Evolutionary conservation across 257 asterid genomes (phyloP).

Genomic region (Solanum tarijense): DNA sequence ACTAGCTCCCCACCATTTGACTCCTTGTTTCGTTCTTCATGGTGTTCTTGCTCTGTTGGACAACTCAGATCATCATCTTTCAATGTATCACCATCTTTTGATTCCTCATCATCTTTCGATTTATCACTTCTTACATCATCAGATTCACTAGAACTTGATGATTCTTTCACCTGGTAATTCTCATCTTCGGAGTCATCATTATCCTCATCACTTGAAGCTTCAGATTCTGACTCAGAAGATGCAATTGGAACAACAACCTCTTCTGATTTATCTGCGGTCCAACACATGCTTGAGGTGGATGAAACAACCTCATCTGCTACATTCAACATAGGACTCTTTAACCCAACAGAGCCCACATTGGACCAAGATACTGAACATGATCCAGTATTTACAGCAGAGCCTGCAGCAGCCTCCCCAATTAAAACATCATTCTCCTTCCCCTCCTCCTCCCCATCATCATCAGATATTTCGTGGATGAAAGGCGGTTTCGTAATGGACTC

Average conservation of each 20-base stretch:
- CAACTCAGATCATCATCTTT: not conserved
- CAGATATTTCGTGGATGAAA: not conserved
- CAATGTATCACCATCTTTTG: not conserved
- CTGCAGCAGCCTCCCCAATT: not conserved
- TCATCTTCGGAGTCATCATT: conserved; percentile 2
- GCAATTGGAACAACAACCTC: not conserved
- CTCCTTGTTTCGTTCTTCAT: not conserved
- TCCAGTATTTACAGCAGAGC: not conserved
- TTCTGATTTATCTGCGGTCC: not conserved
- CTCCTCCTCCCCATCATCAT: not conserved
- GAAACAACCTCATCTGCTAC: conserved; percentile 7
- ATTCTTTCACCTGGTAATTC: not conserved
- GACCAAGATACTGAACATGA: conserved; percentile 5
- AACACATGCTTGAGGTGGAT: conserved; percentile 4
- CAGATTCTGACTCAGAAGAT: not conserved
- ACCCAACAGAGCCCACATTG: not conserved
- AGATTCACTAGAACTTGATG: not conserved
- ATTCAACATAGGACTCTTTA: not conserved
- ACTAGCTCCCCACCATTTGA: not conserved
- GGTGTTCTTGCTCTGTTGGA: not conserved
- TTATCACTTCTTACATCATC: not conserved
- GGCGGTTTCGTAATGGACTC: not conserved
- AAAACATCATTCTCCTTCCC: not conserved
- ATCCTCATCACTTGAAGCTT: conserved; percentile 12
- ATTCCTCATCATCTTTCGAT: not conserved